These are phyloP conservation scores for Fraxinus dipetala DNA, from an alignment of 305 asterid genomes.

Conservation along the genomic window DNA sequence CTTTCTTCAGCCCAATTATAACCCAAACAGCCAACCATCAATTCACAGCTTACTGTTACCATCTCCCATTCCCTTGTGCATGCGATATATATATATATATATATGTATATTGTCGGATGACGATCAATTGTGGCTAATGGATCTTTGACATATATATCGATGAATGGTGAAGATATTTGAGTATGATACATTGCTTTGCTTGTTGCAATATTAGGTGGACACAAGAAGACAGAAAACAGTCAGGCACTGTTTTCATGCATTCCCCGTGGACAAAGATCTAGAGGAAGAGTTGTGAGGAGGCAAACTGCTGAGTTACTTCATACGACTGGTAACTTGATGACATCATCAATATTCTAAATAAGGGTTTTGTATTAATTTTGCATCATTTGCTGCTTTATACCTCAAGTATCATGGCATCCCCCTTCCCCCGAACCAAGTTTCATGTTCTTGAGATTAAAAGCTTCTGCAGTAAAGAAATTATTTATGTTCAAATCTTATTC, in stretches of 20 bases:
- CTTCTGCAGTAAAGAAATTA: neutral
- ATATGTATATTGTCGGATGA: neutral
- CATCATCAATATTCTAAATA: neutral
- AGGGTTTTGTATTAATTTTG: neutral
- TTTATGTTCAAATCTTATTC: neutral
- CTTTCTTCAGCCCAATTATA: neutral
- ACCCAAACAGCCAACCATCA: neutral
- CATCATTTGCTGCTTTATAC: neutral
- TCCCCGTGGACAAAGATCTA: neutral
- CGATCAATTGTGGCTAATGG: neutral
- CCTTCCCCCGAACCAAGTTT: neutral
- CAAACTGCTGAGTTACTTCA: neutral
- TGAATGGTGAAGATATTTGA: neutral
- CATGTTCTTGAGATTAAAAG: neutral
- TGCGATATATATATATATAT: too few species aligned
- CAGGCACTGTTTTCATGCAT: neutral
- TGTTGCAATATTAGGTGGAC: neutral
- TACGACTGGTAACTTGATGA: neutral
- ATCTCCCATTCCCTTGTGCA: neutral
- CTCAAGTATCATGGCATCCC: neutral
- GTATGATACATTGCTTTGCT: neutral
- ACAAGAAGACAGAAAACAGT: neutral
- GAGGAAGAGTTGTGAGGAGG: neutral
- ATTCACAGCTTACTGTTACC: neutral
- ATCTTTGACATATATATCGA: neutral